phyloP scores from a whole-genome alignment of 176 grass and related monocot species.

The Sorghum bicolor region DNA sequence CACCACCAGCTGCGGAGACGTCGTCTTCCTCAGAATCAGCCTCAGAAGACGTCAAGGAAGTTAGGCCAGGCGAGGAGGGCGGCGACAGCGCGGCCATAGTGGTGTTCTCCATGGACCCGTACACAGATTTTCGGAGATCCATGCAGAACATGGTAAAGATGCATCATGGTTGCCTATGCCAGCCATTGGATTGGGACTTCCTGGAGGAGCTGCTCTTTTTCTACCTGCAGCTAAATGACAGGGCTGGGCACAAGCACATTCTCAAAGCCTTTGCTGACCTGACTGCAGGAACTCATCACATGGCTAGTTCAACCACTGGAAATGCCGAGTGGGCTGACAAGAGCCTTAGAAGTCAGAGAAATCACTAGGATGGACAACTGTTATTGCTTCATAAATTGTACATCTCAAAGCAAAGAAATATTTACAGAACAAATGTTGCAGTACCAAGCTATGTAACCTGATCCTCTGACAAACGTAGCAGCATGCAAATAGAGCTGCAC shows the following conservation, averaged over 20 bases:
- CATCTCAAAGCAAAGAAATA: neutral
- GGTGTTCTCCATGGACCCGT: conserved; percentile 66
- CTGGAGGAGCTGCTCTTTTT: conserved; percentile 72
- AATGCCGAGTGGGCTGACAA: conserved; percentile 20
- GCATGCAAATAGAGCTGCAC: neutral
- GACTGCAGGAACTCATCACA: conserved; percentile 33
- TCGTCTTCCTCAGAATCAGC: neutral
- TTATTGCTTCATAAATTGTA: neutral
- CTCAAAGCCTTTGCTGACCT: conserved; percentile 63
- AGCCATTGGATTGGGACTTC: conserved; percentile 84
- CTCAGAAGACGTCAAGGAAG: neutral
- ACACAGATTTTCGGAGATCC: conserved; percentile 59
- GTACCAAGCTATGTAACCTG: neutral
- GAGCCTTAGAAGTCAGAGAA: conserved; percentile 21
- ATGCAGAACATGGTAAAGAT: conserved; percentile 62
- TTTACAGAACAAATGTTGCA: neutral
- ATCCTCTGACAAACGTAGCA: neutral
- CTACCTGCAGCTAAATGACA: conserved; percentile 79
- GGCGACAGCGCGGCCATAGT: conserved; percentile 26
- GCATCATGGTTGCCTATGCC: conserved; percentile 26
- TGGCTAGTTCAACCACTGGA: neutral
- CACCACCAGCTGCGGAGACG: neutral
- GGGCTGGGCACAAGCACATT: conserved; percentile 64
- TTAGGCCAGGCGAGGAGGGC: neutral
- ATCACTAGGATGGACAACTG: neutral